These are phyloP conservation scores for Trichoderma asperellum DNA, from an alignment of 2,329 filamentous ascomycete species.

Conservation along the genomic window DNA sequence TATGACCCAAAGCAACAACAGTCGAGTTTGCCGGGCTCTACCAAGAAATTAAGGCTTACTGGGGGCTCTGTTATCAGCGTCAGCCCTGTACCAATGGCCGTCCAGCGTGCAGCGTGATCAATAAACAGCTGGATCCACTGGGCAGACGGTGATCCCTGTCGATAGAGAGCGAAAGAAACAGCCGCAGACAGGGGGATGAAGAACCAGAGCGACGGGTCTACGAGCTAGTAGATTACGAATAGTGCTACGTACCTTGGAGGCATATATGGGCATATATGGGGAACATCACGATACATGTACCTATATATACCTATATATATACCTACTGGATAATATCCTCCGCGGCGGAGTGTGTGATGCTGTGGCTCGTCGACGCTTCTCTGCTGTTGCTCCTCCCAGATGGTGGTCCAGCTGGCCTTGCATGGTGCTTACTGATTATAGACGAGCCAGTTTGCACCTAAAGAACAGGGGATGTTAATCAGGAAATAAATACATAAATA, in stretches of 20 bases:
- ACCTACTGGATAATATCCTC: no score
- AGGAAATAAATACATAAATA: no score
- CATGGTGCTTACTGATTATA: neutral
- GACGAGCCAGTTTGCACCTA: neutral
- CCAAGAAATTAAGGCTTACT: neutral
- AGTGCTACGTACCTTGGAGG: neutral
- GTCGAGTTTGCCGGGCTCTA: neutral
- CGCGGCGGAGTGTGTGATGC: no score
- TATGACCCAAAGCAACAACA: conserved; percentile 9
- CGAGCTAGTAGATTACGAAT: neutral
- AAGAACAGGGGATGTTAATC: neutral
- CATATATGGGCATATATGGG: neutral
- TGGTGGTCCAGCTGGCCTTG: neutral
- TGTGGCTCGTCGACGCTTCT: neutral
- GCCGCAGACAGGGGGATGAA: neutral
- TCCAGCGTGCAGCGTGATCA: neutral
- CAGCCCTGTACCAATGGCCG: conserved; percentile 5
- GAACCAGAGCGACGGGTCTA: neutral
- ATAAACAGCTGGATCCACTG: neutral
- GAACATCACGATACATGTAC: no score
- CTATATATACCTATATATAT: no score
- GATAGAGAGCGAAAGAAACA: neutral
- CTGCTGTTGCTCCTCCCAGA: no score
- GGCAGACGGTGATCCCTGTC: neutral
- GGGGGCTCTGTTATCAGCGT: neutral